Conservation (phyloP, 768 basidiomycete species). For the Auriscalpium microsporum region DNA sequence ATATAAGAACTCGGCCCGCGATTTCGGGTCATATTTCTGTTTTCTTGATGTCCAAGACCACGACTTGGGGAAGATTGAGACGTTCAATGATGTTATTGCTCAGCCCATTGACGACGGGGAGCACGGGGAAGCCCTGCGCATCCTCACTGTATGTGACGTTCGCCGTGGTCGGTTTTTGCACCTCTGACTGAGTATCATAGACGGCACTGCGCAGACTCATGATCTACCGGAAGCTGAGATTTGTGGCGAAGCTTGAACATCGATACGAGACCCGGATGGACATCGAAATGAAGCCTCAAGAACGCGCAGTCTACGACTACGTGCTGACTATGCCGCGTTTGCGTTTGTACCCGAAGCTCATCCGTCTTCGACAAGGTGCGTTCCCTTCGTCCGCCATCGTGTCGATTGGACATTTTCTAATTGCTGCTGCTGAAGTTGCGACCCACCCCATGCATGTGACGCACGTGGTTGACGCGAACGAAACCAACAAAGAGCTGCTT, state of each 20-base stretch:
- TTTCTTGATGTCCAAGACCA: not conserved
- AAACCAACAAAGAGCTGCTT: too few species aligned
- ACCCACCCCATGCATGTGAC: not conserved
- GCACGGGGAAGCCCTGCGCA: not conserved
- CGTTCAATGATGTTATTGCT: not conserved
- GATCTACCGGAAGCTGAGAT: not conserved
- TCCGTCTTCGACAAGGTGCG: not conserved
- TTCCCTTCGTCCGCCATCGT: not conserved
- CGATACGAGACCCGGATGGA: not conserved
- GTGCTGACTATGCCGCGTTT: not conserved
- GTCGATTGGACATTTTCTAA: too few species aligned
- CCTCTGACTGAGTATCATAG: not conserved
- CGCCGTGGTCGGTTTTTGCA: not conserved
- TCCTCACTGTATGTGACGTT: not conserved
- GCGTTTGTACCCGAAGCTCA: not conserved
- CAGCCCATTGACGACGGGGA: not conserved
- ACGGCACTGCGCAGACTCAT: not conserved
- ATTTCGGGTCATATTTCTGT: not conserved
- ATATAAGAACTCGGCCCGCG: slow-evolving; percentile 2
- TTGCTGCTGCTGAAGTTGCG: not conserved
- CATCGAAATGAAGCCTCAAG: not conserved
- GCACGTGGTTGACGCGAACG: not conserved
- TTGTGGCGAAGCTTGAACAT: not conserved
- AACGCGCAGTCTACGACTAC: not conserved
- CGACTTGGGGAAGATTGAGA: not conserved